A percentile compares a stretch with the other conserved stretches of the same genome.
Evolutionary conservation across 2,329 filamentous ascomycete species (phyloP).

Genomic region (Capronia americana): DNA sequence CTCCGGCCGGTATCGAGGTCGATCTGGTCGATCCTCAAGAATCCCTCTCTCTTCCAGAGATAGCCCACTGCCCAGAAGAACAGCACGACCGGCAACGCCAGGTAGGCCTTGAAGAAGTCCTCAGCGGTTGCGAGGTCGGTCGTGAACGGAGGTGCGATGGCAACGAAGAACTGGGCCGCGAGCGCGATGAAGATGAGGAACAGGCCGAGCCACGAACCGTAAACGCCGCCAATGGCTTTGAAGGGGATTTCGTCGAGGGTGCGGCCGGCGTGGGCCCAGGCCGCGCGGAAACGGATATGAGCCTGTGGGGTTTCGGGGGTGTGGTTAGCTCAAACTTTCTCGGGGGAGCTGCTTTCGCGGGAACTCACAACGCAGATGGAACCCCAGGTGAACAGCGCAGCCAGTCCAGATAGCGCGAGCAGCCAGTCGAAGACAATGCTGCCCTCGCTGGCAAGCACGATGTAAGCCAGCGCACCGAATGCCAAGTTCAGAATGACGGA

Average conservation of each 20-base stretch:
- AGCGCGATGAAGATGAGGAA: conserved; percentile 77
- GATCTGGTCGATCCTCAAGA: conserved; percentile 65
- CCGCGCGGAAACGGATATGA: conserved; percentile 87
- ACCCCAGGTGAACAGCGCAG: conserved; percentile 69
- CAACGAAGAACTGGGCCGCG: conserved; percentile 85
- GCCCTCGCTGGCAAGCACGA: conserved; percentile 48
- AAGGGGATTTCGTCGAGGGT: conserved; percentile 79
- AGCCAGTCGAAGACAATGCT: conserved; percentile 67
- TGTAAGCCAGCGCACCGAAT: conserved; percentile 51
- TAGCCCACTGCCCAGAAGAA: conserved; percentile 62
- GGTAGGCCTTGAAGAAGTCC: conserved; percentile 19
- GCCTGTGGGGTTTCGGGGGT: conserved; percentile 43
- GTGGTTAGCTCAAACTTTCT: conserved; percentile 57
- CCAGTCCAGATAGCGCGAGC: conserved; percentile 66
- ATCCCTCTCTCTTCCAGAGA: conserved; percentile 69
- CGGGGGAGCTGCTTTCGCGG: not conserved
- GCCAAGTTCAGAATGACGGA: conserved; percentile 48
- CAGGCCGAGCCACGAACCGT: conserved; percentile 82
- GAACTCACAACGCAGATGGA: conserved; percentile 59
- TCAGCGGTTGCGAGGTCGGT: conserved; percentile 12
- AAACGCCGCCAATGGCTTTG: conserved; percentile 75
- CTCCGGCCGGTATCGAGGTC: conserved; percentile 71
- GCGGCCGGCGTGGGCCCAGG: conserved; percentile 74
- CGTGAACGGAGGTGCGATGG: conserved; percentile 52
- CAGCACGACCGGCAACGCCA: conserved; percentile 17